Base-by-base conservation (phyloP, 768 basidiomycete genomes). In the Suillus hirtellus region DNA sequence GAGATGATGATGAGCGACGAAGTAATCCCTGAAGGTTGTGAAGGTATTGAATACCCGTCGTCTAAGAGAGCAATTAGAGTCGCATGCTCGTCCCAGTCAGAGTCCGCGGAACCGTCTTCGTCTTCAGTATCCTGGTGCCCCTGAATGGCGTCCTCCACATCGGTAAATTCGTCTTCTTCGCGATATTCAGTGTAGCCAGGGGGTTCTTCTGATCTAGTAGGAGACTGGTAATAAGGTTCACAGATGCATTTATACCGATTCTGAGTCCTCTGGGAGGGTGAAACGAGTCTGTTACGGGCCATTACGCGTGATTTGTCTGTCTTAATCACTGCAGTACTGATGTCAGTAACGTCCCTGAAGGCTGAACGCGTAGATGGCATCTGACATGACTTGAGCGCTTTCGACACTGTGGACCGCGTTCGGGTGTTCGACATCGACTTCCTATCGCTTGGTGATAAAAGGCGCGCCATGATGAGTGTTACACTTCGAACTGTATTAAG, bases 11-110 rank as follows among this genome's bases (percentile, higher is more conserved):
- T 15, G 17, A 3, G 46, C 66, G 0, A 27, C 21, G 34, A n/a
- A 38, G 46, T 1, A 34, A 35, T 60, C 17, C 24, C 37, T 38
- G 12, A 35, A 38, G 21, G 17, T 17, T 35, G n/a, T 8, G 1
- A 44, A 31, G 31, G 8, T 27, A 10, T 40, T 49, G 37, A 34
- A 3, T 43, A 63, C 62, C 24, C 56, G 56, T 71, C 74, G 64
- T 74, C 65, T 46, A 75, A 65, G 42, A 74, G 65, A 17, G 75
- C 74, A 31, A 66, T 35, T 59, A 74, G 68, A 31, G 73, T 64
- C 1, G 71, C 62, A 21, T 69, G 68, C n/a, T 75, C 69, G 64
- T 76, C 73, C 69, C 71, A 75, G 62, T 64, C 31, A 40, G 58
- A 49, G 43, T 56, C 38, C 15, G 11, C 14, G 34, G 21, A 66